These are phyloP conservation scores for Geotrichum macrosporum DNA, from an alignment of 1,139 yeast species.

Conservation along the genomic window DNA sequence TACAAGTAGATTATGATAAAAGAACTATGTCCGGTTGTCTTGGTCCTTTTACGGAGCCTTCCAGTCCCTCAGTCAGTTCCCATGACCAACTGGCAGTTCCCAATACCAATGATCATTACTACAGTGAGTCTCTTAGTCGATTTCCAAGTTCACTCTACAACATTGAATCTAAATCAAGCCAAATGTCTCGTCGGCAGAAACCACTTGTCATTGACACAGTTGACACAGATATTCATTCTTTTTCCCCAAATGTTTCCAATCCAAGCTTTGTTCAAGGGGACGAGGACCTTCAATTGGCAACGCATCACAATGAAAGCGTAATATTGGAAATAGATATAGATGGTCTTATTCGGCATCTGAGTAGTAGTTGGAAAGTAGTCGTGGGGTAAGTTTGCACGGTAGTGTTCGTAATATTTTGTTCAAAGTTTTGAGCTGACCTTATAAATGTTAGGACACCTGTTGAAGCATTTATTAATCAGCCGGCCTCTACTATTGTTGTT, in stretches of 20 bases:
- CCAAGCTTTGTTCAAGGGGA: conserved; percentile 1
- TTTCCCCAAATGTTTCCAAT: background rate
- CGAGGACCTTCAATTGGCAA: conserved; percentile 43
- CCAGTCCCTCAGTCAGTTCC: background rate
- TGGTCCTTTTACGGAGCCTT: background rate
- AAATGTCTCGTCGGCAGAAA: no score
- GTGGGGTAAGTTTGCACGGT: conserved; percentile 47
- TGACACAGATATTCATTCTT: no score
- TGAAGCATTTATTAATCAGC: conserved; percentile 46
- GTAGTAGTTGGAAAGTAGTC: conserved; percentile 70
- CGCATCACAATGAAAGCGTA: conserved; percentile 65
- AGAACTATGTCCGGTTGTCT: background rate
- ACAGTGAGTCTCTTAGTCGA: no score
- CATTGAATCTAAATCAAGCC: no score
- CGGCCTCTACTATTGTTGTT: conserved; percentile 51
- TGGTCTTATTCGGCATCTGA: conserved; percentile 66
- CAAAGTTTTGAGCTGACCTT: background rate
- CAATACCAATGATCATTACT: no score
- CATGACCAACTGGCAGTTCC: no score
- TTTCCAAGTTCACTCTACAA: no score
- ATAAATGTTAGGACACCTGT: conserved; percentile 10
- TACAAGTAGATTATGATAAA: no score
- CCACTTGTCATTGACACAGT: no score
- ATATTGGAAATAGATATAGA: conserved; percentile 78
- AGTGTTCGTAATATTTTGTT: background rate